Percentiles rank a stretch among this genome's conserved stretches.
Evolutionary conservation across 805 yeast genomes (phyloP).

Genomic region (Nakazawaea siamensis): DNA sequence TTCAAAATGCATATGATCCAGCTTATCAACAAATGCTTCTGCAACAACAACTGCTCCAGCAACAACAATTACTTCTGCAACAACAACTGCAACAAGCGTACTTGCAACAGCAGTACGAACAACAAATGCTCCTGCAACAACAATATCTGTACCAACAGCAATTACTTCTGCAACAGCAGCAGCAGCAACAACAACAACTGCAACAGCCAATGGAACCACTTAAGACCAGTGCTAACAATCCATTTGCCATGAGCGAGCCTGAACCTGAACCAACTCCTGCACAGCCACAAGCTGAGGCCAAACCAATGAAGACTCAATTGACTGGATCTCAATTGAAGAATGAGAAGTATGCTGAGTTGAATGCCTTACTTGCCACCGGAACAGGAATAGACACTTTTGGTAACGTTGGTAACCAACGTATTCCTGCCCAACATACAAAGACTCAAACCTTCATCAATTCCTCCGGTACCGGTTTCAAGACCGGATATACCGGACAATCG

Average conservation of each 20-base stretch:
- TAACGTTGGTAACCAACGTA: conserved; percentile 72
- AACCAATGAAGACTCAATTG: conserved; percentile 31
- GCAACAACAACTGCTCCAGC: conserved; percentile 12
- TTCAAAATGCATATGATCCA: conserved; percentile 33
- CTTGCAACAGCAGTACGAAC: conserved; percentile 13
- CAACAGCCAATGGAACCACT: conserved; percentile 32
- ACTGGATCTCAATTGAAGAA: conserved; percentile 43
- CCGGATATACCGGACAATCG: conserved; percentile 32
- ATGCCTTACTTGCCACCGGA: conserved; percentile 72
- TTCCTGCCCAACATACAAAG: conserved; percentile 89
- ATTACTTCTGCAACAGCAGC: conserved; percentile 12
- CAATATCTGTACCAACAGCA: conserved; percentile 8
- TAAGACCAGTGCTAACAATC: conserved; percentile 70
- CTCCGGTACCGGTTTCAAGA: conserved; percentile 75
- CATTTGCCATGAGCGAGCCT: conserved; percentile 44
- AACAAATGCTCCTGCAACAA: conserved; percentile 13
- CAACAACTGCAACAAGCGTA: conserved; percentile 16
- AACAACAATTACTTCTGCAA: conserved; percentile 14
- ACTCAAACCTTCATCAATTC: conserved; percentile 78
- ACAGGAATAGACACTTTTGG: conserved; percentile 94
- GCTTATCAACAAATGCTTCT: conserved; percentile 15
- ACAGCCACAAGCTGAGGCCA: conserved; percentile 18
- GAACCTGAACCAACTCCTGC: conserved; percentile 19
- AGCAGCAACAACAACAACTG: conserved; percentile 15
- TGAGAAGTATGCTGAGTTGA: conserved; percentile 62